Evolutionary conservation across 805 yeast species (phyloP), one percentile per base, ranked within the genome.

Genomic region (Ogataea siamensis): DNA sequence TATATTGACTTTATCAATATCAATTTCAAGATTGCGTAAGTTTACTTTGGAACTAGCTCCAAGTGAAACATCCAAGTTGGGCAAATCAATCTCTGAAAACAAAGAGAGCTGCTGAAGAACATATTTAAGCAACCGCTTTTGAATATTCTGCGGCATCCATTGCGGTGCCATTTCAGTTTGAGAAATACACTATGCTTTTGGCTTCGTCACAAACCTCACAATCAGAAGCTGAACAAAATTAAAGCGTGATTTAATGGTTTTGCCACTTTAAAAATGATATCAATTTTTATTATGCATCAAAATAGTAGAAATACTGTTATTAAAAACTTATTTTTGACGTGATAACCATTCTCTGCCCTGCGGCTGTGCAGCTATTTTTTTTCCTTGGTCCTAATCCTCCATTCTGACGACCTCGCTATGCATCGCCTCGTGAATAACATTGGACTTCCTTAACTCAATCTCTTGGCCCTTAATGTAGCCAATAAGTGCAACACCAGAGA

Each of bases 131-230:
- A 88, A 73, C 50, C 95, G 69, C 62, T 85, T 83, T 54, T 88
- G 96, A 28, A 89, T 70, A 60, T 83, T 85, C 58, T 82, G 91
- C 5, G 95, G 91, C 60, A 86, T 72, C 94, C 95, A 87, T 55
- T 50, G 64, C 51, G 56, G 70, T 28, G 56, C 54, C 62, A 56
- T 58, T 16, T 24, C 13, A n/a, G n/a, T n/a, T n/a, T n/a, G n/a
- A n/a, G n/a, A n/a, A n/a, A n/a, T n/a, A n/a, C n/a, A n/a, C n/a
- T n/a, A n/a, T n/a, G n/a, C n/a, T n/a, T n/a, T n/a, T n/a, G n/a
- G n/a, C n/a, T n/a, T n/a, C n/a, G n/a, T n/a, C n/a, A n/a, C n/a
- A n/a, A n/a, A n/a, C n/a, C n/a, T n/a, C n/a, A n/a, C n/a, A n/a
- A n/a, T n/a, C n/a, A n/a, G n/a, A n/a, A n/a, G n/a, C n/a, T n/a